Conservation (phyloP, 73 alveolate species). For the Uronychia binucleata region DNA sequence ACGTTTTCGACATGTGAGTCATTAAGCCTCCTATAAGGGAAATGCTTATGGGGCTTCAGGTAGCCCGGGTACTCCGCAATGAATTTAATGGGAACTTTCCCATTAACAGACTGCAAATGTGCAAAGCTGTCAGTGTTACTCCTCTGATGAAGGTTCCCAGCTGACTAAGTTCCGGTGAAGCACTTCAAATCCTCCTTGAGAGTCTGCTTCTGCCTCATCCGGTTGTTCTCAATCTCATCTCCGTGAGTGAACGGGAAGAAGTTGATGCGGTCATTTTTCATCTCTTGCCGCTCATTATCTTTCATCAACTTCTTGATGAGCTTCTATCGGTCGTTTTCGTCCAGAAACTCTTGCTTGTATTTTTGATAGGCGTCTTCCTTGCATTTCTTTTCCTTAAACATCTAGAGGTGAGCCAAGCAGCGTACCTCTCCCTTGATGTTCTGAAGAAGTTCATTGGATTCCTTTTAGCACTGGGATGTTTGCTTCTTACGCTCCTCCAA, state of each 20-base stretch:
- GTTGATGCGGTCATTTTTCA: background rate
- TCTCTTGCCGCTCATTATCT: background rate
- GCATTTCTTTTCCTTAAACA: too few species aligned
- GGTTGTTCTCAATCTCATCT: slow-evolving; percentile 19
- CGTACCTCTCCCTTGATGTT: too few species aligned
- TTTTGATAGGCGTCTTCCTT: background rate
- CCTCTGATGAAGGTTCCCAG: background rate
- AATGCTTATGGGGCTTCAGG: slow-evolving; percentile 58
- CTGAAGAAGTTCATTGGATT: too few species aligned
- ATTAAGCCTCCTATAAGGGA: slow-evolving; percentile 60
- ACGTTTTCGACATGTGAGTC: slow-evolving; percentile 60
- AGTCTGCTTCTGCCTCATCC: background rate
- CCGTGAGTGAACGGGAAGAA: slow-evolving; percentile 59
- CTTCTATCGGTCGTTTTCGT: background rate
- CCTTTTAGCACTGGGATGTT: too few species aligned
- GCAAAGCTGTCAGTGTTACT: background rate
- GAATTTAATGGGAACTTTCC: slow-evolving; percentile 30
- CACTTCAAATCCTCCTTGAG: slow-evolving; percentile 14
- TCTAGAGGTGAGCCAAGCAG: too few species aligned
- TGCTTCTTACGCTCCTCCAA: too few species aligned
- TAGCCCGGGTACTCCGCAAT: slow-evolving; percentile 44
- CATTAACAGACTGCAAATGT: slow-evolving; percentile 4
- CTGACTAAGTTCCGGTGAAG: background rate
- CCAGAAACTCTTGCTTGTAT: background rate
- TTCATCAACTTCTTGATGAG: background rate